phyloP scores from a whole-genome alignment of 108 stramenopile species.

The Chaetoceros muelleri region DNA sequence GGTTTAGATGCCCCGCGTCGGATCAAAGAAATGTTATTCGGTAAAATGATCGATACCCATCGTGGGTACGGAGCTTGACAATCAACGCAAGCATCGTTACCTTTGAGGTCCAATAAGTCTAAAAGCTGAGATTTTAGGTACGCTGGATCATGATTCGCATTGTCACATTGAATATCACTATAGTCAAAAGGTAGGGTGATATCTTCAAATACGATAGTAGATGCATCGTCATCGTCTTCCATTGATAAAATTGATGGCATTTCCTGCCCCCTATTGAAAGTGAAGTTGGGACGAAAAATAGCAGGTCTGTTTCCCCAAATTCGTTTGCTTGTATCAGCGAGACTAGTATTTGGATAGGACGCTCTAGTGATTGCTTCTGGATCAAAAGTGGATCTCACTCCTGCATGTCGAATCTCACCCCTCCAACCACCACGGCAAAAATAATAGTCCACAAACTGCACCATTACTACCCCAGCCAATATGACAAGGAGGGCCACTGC shows the following conservation, averaged over 20 bases:
- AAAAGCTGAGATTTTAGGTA: background rate
- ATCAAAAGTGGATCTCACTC: background rate
- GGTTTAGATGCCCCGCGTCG: background rate
- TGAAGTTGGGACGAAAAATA: background rate
- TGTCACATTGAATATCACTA: background rate
- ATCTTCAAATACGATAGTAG: background rate
- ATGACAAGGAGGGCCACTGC: constrained; percentile 64
- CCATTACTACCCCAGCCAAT: constrained; percentile 64
- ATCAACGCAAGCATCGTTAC: background rate
- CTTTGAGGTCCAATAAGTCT: background rate
- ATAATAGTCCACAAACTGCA: constrained; percentile 69
- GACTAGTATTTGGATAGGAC: background rate
- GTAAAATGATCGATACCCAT: background rate
- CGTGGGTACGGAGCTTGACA: background rate
- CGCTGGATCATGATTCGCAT: background rate
- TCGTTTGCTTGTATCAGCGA: no score
- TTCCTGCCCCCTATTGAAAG: background rate
- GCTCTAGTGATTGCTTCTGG: no score
- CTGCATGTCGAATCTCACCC: background rate
- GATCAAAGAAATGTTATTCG: background rate
- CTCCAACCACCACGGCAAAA: constrained; percentile 10
- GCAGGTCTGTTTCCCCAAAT: no score
- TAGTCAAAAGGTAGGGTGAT: background rate
- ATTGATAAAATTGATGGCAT: background rate
- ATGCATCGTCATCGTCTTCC: background rate